These are phyloP conservation scores for Acorus gramineus DNA, from an alignment of 106 monocot genomes.

Conservation along the genomic window DNA sequence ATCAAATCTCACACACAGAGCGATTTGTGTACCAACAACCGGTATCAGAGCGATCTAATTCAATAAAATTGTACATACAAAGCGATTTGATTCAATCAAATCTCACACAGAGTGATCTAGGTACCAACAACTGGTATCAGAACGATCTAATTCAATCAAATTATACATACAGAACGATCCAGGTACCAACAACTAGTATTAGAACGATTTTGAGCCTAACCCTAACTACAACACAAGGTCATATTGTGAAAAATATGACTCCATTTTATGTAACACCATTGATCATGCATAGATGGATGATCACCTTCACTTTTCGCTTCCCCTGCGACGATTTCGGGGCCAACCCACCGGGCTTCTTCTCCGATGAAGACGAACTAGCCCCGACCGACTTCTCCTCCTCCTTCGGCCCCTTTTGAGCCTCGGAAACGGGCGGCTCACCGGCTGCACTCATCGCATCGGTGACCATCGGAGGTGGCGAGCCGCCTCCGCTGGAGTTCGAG, in stretches of 20 bases:
- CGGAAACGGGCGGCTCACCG: not conserved
- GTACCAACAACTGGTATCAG: no score
- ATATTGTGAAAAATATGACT: no score
- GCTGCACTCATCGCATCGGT: not conserved
- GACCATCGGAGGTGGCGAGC: not conserved
- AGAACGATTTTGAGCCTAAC: not conserved
- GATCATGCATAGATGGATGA: not conserved
- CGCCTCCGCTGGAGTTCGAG: conserved; percentile 11
- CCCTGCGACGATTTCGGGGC: conserved; percentile 29
- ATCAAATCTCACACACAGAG: not conserved
- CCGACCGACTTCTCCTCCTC: conserved; percentile 3
- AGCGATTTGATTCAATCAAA: no score
- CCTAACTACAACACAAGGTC: not conserved
- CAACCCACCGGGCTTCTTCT: conserved; percentile 7
- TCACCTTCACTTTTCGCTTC: conserved; percentile 66
- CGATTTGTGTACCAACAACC: not conserved
- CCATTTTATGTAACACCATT: not conserved
- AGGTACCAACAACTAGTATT: no score
- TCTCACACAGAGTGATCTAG: no score
- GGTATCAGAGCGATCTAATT: not conserved
- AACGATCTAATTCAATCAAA: no score
- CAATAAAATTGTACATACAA: no score
- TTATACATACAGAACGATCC: no score
- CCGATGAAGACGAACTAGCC: not conserved
- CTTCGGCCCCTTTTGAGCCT: not conserved